Percentiles rank a stretch among this genome's conserved stretches.
Conservation (phyloP, 176 grass and related monocot species). For the Dendrocalamus sinicus region DNA sequence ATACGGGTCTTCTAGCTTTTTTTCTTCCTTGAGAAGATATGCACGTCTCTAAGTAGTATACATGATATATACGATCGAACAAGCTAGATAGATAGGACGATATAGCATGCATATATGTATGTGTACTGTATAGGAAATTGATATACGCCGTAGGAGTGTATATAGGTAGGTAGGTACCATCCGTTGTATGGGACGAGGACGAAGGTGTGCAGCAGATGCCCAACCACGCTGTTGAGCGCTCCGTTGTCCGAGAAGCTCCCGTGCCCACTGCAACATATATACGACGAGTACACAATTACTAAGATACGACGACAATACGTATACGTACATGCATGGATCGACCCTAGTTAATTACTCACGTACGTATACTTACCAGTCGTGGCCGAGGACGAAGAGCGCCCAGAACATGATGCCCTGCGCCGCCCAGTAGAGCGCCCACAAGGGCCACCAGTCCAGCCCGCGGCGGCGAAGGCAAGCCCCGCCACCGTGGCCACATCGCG, state of each 20-base stretch:
- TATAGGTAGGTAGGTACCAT: constrained; percentile 39
- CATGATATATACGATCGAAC: too few species aligned
- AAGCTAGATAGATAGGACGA: too few species aligned
- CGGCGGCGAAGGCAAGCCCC: constrained; percentile 74
- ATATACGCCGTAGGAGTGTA: too few species aligned
- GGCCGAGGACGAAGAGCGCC: constrained; percentile 92
- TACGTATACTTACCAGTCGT: constrained; percentile 75
- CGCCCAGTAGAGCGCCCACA: constrained; percentile 79
- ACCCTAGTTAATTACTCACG: too few species aligned
- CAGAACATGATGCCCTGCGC: constrained; percentile 97
- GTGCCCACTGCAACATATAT: constrained; percentile 58
- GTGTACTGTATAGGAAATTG: too few species aligned
- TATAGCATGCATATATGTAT: too few species aligned
- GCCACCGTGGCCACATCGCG: constrained; percentile 71
- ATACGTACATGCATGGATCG: too few species aligned
- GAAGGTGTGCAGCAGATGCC: constrained; percentile 72
- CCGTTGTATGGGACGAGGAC: constrained; percentile 93
- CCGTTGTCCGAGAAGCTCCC: constrained; percentile 81
- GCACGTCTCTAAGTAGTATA: too few species aligned
- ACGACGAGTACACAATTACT: too few species aligned
- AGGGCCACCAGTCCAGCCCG: constrained; percentile 55
- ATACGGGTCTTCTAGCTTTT: too few species aligned
- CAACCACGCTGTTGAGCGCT: constrained; percentile 66
- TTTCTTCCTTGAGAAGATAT: too few species aligned
- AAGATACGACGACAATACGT: too few species aligned